Evolutionary conservation across 352 stramenopile genomes (phyloP).

Genomic region (Paralagenidium karlingii): DNA sequence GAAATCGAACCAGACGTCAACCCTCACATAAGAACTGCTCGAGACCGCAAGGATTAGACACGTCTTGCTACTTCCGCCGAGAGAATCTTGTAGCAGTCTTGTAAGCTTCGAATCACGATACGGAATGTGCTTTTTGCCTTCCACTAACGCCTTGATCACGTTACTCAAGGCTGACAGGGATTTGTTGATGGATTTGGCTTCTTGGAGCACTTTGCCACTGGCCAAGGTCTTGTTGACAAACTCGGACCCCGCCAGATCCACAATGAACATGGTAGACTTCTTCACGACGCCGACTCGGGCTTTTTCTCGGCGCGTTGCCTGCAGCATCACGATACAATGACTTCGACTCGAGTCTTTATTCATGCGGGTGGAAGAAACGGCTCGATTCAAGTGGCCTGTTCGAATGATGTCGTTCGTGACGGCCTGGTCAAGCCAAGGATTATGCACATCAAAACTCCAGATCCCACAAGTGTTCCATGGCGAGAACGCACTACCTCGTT

Average conservation of each 20-base stretch:
- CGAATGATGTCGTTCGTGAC: constrained; percentile 56
- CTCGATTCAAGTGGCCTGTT: constrained; percentile 40
- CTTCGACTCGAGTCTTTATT: constrained; percentile 84
- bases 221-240: constrained; percentile 78
- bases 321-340: constrained; percentile 60
- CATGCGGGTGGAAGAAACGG: constrained; percentile 75
- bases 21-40: constrained; percentile 46
- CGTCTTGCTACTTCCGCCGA: constrained; percentile 89
- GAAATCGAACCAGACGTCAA: not conserved
- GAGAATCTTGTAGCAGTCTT: constrained; percentile 74
- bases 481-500: not conserved
- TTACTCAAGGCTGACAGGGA: constrained; percentile 74
- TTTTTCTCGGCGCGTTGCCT: constrained; percentile 15
- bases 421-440: constrained; percentile 17
- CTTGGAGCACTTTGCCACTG: constrained; percentile 60
- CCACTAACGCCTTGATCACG: constrained; percentile 71
- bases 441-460: not conserved
- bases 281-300: constrained; percentile 11
- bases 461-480: not conserved
- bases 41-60: constrained; percentile 92
- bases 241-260: constrained; percentile 75
- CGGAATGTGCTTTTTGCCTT: constrained; percentile 57
- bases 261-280: constrained; percentile 64
- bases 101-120: constrained; percentile 82
- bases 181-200: constrained; percentile 82